These are phyloP conservation scores for Euphorbia lathyris DNA, from an alignment of 345 rosid genomes.

Conservation along the genomic window DNA sequence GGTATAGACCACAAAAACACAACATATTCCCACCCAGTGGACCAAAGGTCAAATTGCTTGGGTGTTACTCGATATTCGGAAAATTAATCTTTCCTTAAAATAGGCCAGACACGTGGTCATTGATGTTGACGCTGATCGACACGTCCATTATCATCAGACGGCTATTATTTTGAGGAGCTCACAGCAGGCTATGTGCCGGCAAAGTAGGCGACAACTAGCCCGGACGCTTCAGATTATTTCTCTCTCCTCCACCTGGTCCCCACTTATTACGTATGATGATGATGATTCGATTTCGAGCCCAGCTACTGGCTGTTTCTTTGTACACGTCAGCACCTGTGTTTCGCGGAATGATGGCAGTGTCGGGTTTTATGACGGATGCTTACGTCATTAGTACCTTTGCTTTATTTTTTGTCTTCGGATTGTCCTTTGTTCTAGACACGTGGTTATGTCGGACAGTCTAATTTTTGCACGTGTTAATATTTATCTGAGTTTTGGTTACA, in stretches of 20 bases:
- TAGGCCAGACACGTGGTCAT: constrained; percentile 25
- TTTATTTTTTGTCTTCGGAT: constrained; percentile 2
- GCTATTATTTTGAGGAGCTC: constrained; percentile 28
- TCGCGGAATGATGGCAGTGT: constrained; percentile 28
- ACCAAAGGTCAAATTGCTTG: constrained; percentile 14
- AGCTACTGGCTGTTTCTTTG: neutral
- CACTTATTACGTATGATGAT: neutral
- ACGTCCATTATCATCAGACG: constrained; percentile 21
- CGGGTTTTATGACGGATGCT: constrained; percentile 28
- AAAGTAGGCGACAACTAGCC: constrained; percentile 40
- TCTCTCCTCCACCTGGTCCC: neutral
- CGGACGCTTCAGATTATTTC: constrained; percentile 35
- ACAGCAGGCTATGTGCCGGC: constrained; percentile 23
- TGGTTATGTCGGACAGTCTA: neutral
- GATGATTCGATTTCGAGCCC: constrained; percentile 6
- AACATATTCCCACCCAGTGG: neutral
- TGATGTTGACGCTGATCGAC: constrained; percentile 17
- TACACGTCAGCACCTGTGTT: constrained; percentile 33
- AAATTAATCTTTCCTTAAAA: neutral
- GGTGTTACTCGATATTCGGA: neutral
- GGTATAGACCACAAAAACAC: neutral
- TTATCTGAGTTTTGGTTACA: neutral
- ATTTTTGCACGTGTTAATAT: neutral
- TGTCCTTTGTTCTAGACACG: neutral
- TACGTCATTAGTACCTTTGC: constrained; percentile 24